These are phyloP conservation scores for Boletus rubropictus DNA, from an alignment of 768 basidiomycete species.

Conservation along the genomic window DNA sequence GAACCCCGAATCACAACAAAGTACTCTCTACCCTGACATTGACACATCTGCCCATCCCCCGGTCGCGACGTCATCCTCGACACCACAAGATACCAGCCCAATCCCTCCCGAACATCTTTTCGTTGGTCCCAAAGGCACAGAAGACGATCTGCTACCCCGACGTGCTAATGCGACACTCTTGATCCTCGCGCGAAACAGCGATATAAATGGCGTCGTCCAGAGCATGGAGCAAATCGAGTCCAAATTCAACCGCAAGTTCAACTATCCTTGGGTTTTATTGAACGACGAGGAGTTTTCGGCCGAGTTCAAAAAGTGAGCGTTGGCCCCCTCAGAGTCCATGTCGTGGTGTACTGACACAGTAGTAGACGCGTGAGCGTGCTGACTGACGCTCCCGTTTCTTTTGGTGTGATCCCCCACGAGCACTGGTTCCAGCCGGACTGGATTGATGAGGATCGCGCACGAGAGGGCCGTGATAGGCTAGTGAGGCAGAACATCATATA, in stretches of 20 bases:
- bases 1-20: slow-evolving; percentile 1
- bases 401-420: slow-evolving; percentile 52
- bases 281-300: slow-evolving; percentile 56
- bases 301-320: slow-evolving; percentile 42
- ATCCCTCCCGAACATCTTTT: slow-evolving; percentile 2
- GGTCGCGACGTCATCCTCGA: background rate
- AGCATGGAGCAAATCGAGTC: slow-evolving; percentile 53
- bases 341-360: slow-evolving; percentile 11
- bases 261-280: slow-evolving; percentile 60
- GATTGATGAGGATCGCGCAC: slow-evolving; percentile 65
- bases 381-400: slow-evolving; percentile 41
- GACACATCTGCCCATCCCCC: background rate
- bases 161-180: slow-evolving; percentile 58
- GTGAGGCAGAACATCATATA: slow-evolving; percentile 43
- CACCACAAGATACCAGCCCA: background rate
- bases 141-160: background rate
- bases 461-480: slow-evolving; percentile 48
- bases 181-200: slow-evolving; percentile 47
- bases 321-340: background rate
- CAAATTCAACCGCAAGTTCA: slow-evolving; percentile 50
- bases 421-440: slow-evolving; percentile 70
- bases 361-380: slow-evolving; percentile 32
- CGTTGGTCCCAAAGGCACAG: background rate
- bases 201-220: slow-evolving; percentile 39
- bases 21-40: background rate